Base-by-base conservation (phyloP, 495 filamentous ascomycete species). In the Ramalina peruviana region DNA sequence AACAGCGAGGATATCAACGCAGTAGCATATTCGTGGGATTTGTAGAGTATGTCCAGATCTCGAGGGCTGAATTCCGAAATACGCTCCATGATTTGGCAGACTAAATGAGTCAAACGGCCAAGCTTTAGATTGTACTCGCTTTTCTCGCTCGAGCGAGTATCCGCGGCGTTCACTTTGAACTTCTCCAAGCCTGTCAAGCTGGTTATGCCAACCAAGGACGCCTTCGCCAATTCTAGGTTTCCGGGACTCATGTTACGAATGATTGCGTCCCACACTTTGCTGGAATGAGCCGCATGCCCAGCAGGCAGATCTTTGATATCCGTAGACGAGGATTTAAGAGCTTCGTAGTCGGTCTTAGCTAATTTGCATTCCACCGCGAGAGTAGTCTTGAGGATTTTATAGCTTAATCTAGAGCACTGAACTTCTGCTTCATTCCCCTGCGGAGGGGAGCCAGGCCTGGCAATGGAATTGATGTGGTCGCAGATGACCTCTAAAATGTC, bases 331-430 rank as follows among this genome's bases (percentile, higher is more conserved):
- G 30, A 33, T 5, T 76, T 67, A 46, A 93, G 72, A 13, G 80
- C 73, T 43, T 80, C 74, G 60, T 79, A 83, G 57, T 90, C 85
- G 51, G 78, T 78, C 40, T 73, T 75, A 1, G 89, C 72, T 5
- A 80, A 82, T 50, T 80, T 80, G 41, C 83, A 81, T 62, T 94
- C 88, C 15, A 94, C 67, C 2, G 75, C 73, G 20, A 96, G 68
- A 5, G 83, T 81, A 40, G 78, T 74, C 49, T 75, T 75, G 19
- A 92, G 75, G 40, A 51, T 58, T 47, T 43, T 56, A 46, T 52
- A 40, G 43, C 54, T 52, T 4, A 36, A 43, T 16, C 51, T 53
- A 7, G 42, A 50, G 33, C 52, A 54, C 20, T 38, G 21, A 21
- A 41, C 37, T 15, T 54, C 45, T 11, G 36, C 20, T 3, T 27